Evolutionary conservation across 345 rosid genomes (phyloP).

Genomic region (Salix brachista): DNA sequence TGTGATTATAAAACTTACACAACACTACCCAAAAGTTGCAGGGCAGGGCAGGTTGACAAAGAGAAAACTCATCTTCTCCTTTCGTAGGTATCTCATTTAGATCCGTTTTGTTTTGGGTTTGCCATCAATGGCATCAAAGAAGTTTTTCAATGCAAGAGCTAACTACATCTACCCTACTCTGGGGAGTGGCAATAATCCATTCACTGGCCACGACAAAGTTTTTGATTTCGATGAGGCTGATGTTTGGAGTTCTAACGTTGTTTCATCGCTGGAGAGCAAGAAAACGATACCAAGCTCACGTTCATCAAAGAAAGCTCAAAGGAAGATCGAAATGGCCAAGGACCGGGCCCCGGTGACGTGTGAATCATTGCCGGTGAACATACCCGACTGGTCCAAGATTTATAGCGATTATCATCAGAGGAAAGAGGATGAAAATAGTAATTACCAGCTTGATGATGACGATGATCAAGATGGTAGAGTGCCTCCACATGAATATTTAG

Average conservation of each 20-base stretch:
- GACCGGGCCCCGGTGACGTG: neutral
- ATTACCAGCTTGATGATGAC: neutral
- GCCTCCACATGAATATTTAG: slow-evolving; percentile 45
- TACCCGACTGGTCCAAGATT: slow-evolving; percentile 85
- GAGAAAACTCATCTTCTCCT: neutral
- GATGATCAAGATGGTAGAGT: slow-evolving; percentile 16
- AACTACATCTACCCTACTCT: slow-evolving; percentile 39
- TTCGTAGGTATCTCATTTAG: neutral
- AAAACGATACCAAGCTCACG: slow-evolving; percentile 37
- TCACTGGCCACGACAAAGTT: slow-evolving; percentile 12
- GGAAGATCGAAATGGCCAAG: slow-evolving; percentile 11
- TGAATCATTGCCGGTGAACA: slow-evolving; percentile 62
- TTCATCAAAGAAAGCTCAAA: slow-evolving; percentile 28
- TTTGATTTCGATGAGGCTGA: slow-evolving; percentile 68
- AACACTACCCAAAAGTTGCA: neutral
- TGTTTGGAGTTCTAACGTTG: slow-evolving; percentile 28
- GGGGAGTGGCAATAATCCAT: slow-evolving; percentile 12
- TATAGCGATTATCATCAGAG: slow-evolving; percentile 25
- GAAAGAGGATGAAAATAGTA: neutral
- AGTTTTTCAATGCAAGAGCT: slow-evolving; percentile 36
- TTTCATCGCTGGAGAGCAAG: slow-evolving; percentile 25
- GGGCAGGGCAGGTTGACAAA: slow-evolving; percentile 1
- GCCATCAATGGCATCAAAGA: slow-evolving; percentile 54
- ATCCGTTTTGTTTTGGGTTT: too few relatives aligned
- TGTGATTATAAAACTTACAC: slow-evolving; percentile 17